A percentile compares a stretch with the other conserved stretches of the same genome.
These are phyloP conservation scores for Auriculariales sp. DNA, from an alignment of 768 basidiomycete genomes.

Conservation along the genomic window DNA sequence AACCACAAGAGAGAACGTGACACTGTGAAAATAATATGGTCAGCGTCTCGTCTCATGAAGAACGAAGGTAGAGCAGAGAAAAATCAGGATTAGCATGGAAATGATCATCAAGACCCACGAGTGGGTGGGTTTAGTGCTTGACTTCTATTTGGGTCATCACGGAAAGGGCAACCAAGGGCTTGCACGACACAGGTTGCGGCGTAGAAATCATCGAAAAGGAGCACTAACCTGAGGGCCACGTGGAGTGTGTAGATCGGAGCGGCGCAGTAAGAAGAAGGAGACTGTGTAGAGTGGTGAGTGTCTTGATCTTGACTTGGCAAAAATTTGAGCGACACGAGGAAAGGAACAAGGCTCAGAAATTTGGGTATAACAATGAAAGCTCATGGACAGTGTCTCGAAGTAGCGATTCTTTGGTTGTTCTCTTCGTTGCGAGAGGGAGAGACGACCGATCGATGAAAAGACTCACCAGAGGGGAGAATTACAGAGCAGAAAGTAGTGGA, in stretches of 20 bases:
- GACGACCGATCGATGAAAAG: background rate
- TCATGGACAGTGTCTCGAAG: slow-evolving; percentile 72
- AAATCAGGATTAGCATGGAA: slow-evolving; percentile 83
- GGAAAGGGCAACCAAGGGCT: slow-evolving; percentile 10
- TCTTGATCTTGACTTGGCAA: too few species aligned
- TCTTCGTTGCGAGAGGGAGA: slow-evolving; percentile 45
- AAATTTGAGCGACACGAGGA: slow-evolving; percentile 7
- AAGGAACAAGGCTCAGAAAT: slow-evolving; percentile 53
- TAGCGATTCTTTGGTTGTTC: slow-evolving; percentile 66
- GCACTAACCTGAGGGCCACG: too few species aligned
- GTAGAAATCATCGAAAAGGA: too few species aligned
- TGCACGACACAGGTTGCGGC: slow-evolving; percentile 2
- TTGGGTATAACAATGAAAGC: slow-evolving; percentile 67
- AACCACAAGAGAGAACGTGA: too few species aligned
- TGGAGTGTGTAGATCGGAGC: background rate
- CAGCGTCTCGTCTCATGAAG: too few species aligned
- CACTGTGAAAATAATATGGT: too few species aligned
- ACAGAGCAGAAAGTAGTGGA: too few species aligned
- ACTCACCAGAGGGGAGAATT: too few species aligned
- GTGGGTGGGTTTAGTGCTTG: slow-evolving; percentile 75
- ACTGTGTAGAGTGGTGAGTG: too few species aligned
- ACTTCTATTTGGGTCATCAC: slow-evolving; percentile 77
- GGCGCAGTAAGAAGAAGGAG: slow-evolving; percentile 5
- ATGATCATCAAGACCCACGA: slow-evolving; percentile 61
- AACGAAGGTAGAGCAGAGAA: background rate